A percentile compares a stretch with the other conserved stretches of the same genome.
These are phyloP conservation scores for Coemansia sp. DNA, from an alignment of 192 early-diverging fungal species.

Conservation along the genomic window DNA sequence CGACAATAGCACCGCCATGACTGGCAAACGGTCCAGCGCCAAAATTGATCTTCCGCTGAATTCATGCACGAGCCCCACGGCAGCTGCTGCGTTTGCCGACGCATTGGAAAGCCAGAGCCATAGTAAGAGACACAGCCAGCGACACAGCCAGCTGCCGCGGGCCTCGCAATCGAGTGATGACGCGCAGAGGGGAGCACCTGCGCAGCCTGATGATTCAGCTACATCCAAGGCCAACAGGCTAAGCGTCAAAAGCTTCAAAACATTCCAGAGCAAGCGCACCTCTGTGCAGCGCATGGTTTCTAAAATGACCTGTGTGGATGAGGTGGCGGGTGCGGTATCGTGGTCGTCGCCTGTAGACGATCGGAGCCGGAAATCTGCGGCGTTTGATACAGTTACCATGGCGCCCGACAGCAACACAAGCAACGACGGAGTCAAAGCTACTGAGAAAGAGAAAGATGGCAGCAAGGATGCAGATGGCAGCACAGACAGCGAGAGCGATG, in stretches of 20 bases:
- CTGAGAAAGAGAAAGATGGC: neutral
- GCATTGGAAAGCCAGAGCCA: neutral
- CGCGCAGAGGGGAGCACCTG: neutral
- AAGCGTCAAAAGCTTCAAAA: neutral
- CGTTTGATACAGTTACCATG: constrained; percentile 13
- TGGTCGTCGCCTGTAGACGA: constrained; percentile 35
- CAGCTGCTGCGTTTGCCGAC: neutral
- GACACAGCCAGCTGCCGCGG: neutral
- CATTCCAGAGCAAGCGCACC: constrained; percentile 4
- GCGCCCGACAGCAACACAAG: neutral
- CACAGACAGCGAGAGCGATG: neutral
- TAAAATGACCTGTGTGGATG: constrained; percentile 7
- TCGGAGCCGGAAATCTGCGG: constrained; percentile 17
- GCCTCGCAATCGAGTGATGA: neutral
- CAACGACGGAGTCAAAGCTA: neutral
- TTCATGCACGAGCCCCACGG: neutral
- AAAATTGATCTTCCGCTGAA: constrained; percentile 6
- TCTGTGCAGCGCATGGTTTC: neutral
- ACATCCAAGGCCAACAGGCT: neutral
- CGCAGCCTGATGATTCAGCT: neutral
- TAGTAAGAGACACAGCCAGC: neutral
- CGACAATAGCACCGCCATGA: neutral
- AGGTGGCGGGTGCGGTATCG: constrained; percentile 16
- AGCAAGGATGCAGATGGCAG: neutral
- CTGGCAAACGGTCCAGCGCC: constrained; percentile 3